Base-by-base conservation (phyloP, 2,329 filamentous ascomycete species). In the Fusarium duplospermum region DNA sequence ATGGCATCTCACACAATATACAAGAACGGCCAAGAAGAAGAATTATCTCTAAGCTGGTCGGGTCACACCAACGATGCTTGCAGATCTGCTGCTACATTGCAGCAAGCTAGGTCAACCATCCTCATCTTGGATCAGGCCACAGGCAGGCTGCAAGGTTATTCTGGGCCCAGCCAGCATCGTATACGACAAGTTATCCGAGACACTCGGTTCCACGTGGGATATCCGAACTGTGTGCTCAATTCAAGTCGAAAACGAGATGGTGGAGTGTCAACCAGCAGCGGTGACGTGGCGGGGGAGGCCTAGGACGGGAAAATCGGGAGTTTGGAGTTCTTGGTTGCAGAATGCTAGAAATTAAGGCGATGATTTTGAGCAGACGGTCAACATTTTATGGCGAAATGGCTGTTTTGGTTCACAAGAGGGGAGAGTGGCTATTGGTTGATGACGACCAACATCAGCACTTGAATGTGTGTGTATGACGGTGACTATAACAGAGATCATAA, bases 1-100 rank as follows among this genome's bases (percentile, higher is more conserved):
- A 84, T 99, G 96, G 96, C 93, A 96, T 73, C 87, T 99, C 73
- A 97, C 94, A 71, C 96, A 98, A 81, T 99, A 98, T 83, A 99
- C 96, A 10, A 89, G 96, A 76, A 98, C 96, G 16, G 92, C 93
- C 78, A 91, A 92, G 84, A 98, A 98, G 90, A 98, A 98, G 91
- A 94, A 97, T 80, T 98, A 97, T 81, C 88, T 98, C 64, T 98
- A 84, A 91, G 66, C 20, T 6, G 13, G n/a, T 63, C 35, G 35
- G 63, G 27, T 2, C 22, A 22, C 11, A 27, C 35, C 50, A 35
- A 38, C 27, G 20, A 31, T n/a, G n/a, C 35, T 16, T 35, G 58
- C 27, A 33, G 4, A 65, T 27, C 7, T 20, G 22, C 35, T 35
- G 33, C 56, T 29, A 22, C 31, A n/a, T 24, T 29, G 42, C 56